phyloP scores from a whole-genome alignment of 805 yeast species.

The Dipodascopsis uninucleata region DNA sequence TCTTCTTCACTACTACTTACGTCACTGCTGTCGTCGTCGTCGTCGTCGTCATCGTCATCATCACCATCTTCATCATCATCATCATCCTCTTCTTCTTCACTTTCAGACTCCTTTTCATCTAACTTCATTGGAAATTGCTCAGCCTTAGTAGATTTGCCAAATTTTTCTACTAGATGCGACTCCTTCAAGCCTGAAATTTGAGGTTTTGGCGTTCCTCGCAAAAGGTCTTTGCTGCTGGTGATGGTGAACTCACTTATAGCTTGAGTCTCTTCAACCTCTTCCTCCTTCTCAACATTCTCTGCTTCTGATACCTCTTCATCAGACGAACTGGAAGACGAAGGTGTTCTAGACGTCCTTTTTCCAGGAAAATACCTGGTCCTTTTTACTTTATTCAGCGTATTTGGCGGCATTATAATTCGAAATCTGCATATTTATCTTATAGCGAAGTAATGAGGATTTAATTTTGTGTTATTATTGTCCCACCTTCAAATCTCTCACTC shows the following conservation, averaged over 20 bases:
- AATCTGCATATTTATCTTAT: too few species aligned
- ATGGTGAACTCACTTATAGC: not conserved
- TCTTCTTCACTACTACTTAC: conserved; percentile 29
- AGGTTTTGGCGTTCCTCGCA: not conserved
- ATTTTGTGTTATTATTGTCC: too few species aligned
- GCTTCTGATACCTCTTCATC: not conserved
- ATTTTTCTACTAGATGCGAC: not conserved
- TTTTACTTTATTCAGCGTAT: conserved; percentile 4
- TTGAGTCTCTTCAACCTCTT: not conserved
- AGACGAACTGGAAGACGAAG: conserved; percentile 12
- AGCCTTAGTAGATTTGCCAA: not conserved
- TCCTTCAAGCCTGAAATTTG: not conserved
- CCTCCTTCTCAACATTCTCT: not conserved
- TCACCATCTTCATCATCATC: conserved; percentile 4
- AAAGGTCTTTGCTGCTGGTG: not conserved
- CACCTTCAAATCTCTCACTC: too few species aligned
- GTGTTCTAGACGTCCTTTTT: conserved; percentile 20
- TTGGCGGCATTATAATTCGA: conserved; percentile 14
- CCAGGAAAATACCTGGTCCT: conserved; percentile 19
- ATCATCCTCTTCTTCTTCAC: not conserved
- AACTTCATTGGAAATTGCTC: not conserved
- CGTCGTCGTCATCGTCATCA: conserved; percentile 25
- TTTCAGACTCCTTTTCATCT: not conserved
- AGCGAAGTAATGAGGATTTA: too few species aligned
- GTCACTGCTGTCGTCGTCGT: conserved; percentile 16